phyloP scores from a whole-genome alignment of 2,329 filamentous ascomycete genomes.

The Ophioceras dolichostomum region DNA sequence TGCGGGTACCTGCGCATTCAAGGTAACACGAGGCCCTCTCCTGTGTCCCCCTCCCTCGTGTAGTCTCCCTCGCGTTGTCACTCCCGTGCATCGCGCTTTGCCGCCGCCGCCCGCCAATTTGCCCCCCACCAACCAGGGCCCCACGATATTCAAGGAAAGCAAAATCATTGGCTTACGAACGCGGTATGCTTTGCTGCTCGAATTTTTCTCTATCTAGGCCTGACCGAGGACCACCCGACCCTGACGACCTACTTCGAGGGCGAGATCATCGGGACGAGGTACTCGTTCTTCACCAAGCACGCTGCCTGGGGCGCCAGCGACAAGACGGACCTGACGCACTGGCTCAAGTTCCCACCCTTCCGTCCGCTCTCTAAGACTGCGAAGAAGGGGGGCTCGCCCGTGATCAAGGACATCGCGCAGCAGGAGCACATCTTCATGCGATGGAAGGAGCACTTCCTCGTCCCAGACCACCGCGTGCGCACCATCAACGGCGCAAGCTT shows the following conservation, averaged over 20 bases:
- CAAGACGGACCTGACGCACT: slow-evolving; percentile 86
- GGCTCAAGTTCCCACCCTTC: slow-evolving; percentile 83
- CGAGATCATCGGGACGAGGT: slow-evolving; percentile 91
- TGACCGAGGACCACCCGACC: slow-evolving; percentile 94
- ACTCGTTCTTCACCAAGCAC: slow-evolving; percentile 86
- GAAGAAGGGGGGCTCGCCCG: slow-evolving; percentile 42
- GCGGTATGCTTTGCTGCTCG: no score
- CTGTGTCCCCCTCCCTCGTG: slow-evolving; percentile 1
- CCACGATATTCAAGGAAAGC: no score
- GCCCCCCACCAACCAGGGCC: no score
- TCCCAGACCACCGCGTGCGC: slow-evolving; percentile 84
- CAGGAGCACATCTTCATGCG: slow-evolving; percentile 93
- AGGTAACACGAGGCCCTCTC: slow-evolving; percentile 39
- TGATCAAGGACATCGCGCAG: slow-evolving; percentile 60
- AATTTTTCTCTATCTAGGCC: no score
- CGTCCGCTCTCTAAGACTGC: slow-evolving; percentile 55
- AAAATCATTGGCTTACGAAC: no score
- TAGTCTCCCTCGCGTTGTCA: no score
- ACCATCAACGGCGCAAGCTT: slow-evolving; percentile 93
- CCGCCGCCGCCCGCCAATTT: no score
- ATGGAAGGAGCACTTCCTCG: slow-evolving; percentile 97
- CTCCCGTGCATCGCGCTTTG: no score
- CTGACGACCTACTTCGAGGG: slow-evolving; percentile 97
- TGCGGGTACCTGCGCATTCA: slow-evolving; percentile 94
- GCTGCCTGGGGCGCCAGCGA: slow-evolving; percentile 84